Evolutionary conservation across 2,329 filamentous ascomycete genomes (phyloP).

Genomic region (Aspergillus caelatus): DNA sequence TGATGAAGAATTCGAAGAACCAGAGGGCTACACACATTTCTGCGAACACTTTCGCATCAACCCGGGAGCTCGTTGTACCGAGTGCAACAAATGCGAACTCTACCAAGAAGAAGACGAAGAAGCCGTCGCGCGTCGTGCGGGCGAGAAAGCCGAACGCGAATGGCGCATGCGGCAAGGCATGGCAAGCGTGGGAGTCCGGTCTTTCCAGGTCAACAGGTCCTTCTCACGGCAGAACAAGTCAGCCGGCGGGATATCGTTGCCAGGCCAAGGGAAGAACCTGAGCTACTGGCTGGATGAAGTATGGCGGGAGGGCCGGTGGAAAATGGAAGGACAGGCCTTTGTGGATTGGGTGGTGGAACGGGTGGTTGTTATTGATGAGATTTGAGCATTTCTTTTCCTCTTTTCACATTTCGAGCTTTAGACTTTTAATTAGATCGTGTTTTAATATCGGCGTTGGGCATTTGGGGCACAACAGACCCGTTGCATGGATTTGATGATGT

Average conservation of each 20-base stretch:
- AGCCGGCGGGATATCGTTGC: conserved; percentile 8
- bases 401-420: not conserved
- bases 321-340: conserved; percentile 42
- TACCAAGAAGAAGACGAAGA: conserved; percentile 74
- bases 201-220: conserved; percentile 32
- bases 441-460: conserved; percentile 6
- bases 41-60: conserved; percentile 91
- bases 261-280: conserved; percentile 28
- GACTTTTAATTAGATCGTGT: not conserved
- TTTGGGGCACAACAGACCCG: not conserved
- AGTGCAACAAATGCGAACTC: conserved; percentile 81
- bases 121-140: conserved; percentile 67
- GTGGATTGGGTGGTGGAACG: conserved; percentile 45
- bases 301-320: conserved; percentile 46
- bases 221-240: conserved; percentile 19
- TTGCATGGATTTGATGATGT: conserved; percentile 7
- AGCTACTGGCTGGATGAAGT: conserved; percentile 40
- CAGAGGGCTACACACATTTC: conserved; percentile 87
- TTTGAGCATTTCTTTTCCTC: conserved; percentile 19
- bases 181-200: conserved; percentile 18
- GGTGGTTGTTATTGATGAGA: conserved; percentile 41
- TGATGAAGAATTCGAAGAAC: conserved; percentile 43
- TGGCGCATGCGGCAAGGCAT: conserved; percentile 69
- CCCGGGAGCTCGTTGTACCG: conserved; percentile 71
- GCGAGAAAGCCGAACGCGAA: conserved; percentile 69